Evolutionary conservation across 768 basidiomycete species (phyloP).

Genomic region (Suillus subluteus): DNA sequence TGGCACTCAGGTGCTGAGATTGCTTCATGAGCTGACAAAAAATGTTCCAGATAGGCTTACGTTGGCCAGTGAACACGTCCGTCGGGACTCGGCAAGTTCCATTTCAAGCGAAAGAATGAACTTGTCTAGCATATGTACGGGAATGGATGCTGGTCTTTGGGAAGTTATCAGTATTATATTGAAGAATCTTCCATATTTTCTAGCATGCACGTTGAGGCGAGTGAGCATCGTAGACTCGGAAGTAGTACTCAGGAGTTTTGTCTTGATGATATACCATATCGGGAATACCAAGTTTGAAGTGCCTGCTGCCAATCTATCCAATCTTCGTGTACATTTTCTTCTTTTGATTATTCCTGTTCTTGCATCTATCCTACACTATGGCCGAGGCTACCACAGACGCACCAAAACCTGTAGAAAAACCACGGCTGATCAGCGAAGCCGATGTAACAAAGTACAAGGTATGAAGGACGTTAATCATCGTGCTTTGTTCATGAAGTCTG

Average conservation of each 20-base stretch:
- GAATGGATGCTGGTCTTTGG: neutral
- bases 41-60: neutral
- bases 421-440: conserved; percentile 60
- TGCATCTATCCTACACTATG: conserved; percentile 43
- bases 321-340: conserved; percentile 11
- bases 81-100: neutral
- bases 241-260: neutral
- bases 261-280: conserved; percentile 25
- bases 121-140: neutral
- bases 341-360: conserved; percentile 10
- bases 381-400: conserved; percentile 56
- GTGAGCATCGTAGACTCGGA: neutral
- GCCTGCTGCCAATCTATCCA: conserved; percentile 11
- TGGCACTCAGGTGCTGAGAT: neutral
- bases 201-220: neutral
- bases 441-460: conserved; percentile 93
- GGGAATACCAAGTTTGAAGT: conserved; percentile 16
- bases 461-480: conserved; percentile 15
- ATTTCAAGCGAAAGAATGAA: neutral
- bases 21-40: too few species aligned
- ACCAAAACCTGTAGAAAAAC: conserved; percentile 50
- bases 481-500: conserved; percentile 3
- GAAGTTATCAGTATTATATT: neutral
- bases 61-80: neutral
- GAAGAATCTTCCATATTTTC: neutral